Conservation (phyloP, 495 filamentous ascomycete species). For the Talaromyces liani region DNA sequence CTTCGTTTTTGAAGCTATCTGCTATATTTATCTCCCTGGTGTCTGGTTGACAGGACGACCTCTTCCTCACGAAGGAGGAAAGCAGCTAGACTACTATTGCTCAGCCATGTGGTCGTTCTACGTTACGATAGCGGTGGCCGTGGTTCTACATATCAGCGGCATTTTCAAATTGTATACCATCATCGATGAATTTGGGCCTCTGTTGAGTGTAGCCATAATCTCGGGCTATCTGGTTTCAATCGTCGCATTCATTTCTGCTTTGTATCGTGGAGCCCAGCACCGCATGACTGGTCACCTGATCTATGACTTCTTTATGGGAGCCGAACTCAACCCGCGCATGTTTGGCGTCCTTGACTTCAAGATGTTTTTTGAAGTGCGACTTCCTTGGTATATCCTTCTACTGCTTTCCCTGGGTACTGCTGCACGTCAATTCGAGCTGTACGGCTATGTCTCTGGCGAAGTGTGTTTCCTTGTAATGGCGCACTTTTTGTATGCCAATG, state of each 20-base stretch:
- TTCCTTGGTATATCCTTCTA: constrained; percentile 94
- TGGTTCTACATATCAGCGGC: constrained; percentile 67
- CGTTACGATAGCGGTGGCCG: constrained; percentile 62
- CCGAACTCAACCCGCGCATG: constrained; percentile 91
- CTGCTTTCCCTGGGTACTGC: constrained; percentile 70
- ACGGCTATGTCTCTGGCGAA: constrained; percentile 88
- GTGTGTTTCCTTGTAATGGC: constrained; percentile 85
- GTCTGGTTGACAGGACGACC: constrained; percentile 79
- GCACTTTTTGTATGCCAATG: constrained; percentile 93
- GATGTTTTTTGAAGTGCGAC: constrained; percentile 98
- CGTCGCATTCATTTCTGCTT: constrained; percentile 71
- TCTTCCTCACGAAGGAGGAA: constrained; percentile 69
- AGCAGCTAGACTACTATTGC: constrained; percentile 89
- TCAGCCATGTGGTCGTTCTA: constrained; percentile 84
- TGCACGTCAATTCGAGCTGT: constrained; percentile 76
- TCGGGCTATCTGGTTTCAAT: constrained; percentile 73
- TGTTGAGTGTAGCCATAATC: constrained; percentile 81
- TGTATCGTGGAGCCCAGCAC: constrained; percentile 69
- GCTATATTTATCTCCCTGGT: constrained; percentile 80
- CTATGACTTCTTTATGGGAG: constrained; percentile 99
- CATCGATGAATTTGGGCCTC: constrained; percentile 89
- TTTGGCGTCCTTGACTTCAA: constrained; percentile 94
- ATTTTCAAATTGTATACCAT: constrained; percentile 88
- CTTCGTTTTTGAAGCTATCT: constrained; percentile 71
- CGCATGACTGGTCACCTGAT: constrained; percentile 87